Evolutionary conservation across 2,329 filamentous ascomycete genomes (phyloP).

Genomic region (Xylariaceae sp.): DNA sequence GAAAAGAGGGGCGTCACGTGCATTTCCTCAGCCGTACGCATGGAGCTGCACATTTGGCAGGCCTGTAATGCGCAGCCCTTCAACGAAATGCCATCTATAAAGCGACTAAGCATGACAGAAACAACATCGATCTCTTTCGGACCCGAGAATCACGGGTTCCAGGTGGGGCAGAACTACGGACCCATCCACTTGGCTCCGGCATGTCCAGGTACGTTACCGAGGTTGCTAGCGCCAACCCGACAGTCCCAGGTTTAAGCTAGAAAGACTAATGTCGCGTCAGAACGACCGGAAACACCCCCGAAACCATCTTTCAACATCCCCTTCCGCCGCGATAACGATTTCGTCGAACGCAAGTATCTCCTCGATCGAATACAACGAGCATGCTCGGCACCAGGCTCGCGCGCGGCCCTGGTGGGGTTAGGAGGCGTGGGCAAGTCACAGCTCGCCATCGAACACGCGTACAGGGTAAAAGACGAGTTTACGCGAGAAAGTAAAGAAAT

Average conservation of each 20-base stretch:
- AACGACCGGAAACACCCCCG: conserved; percentile 16
- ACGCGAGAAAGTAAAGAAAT: conserved; percentile 1
- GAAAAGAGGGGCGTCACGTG: background rate
- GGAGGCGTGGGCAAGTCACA: conserved; percentile 31
- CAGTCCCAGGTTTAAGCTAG: too few relatives aligned
- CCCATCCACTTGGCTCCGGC: conserved; percentile 1
- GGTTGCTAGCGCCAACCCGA: too few relatives aligned
- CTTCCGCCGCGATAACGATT: conserved; percentile 20
- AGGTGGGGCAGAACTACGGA: conserved; percentile 7
- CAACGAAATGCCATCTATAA: background rate
- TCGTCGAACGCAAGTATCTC: conserved; percentile 18
- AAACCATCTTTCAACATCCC: conserved; percentile 16
- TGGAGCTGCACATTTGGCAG: background rate
- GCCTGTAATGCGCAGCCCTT: background rate
- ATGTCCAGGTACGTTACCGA: too few relatives aligned
- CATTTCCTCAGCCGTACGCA: background rate
- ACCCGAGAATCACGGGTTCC: background rate
- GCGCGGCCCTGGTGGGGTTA: conserved; percentile 25
- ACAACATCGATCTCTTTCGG: background rate
- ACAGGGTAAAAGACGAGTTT: conserved; percentile 18
- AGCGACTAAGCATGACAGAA: background rate
- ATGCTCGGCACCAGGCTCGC: conserved; percentile 15
- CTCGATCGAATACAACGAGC: conserved; percentile 17
- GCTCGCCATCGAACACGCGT: conserved; percentile 28
- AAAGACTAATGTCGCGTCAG: too few relatives aligned